A percentile compares a stretch with the other conserved stretches of the same genome.
Conservation (phyloP, 1,284 basidiomycete species). For the Cerrena zonata region DNA sequence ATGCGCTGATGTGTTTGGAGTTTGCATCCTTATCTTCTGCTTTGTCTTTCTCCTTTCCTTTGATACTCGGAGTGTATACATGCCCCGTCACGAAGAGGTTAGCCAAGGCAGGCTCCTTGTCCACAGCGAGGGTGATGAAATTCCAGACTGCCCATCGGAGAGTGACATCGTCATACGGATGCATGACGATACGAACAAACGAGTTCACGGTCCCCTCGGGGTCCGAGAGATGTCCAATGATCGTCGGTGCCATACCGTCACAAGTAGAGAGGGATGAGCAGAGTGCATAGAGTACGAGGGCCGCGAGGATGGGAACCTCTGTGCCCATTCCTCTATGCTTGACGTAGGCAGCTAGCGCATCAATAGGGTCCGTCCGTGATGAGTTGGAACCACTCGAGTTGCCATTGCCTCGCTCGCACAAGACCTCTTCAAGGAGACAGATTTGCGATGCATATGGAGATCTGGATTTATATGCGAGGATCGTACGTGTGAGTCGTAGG, state of each 20-base stretch:
- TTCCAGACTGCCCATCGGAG: slow-evolving; percentile 77
- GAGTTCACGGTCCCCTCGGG: slow-evolving; percentile 61
- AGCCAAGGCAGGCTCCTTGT: slow-evolving; percentile 84
- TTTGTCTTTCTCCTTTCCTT: slow-evolving; percentile 33
- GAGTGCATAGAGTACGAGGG: slow-evolving; percentile 60
- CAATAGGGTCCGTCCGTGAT: slow-evolving; percentile 62
- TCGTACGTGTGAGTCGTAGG: slow-evolving; percentile 53
- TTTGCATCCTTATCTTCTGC: slow-evolving; percentile 15
- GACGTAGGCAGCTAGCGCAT: slow-evolving; percentile 61
- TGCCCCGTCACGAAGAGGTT: slow-evolving; percentile 74
- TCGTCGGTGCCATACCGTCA: slow-evolving; percentile 56
- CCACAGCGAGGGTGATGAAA: slow-evolving; percentile 76
- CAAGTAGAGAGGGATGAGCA: slow-evolving; percentile 59
- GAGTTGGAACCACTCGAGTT: slow-evolving; percentile 36
- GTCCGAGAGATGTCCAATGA: slow-evolving; percentile 67
- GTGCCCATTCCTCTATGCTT: slow-evolving; percentile 56
- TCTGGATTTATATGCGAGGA: slow-evolving; percentile 59
- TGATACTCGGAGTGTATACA: slow-evolving; percentile 46
- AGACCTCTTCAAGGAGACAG: slow-evolving; percentile 67
- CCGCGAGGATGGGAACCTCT: slow-evolving; percentile 56
- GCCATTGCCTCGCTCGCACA: slow-evolving; percentile 48
- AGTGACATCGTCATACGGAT: slow-evolving; percentile 64
- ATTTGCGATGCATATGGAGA: slow-evolving; percentile 37
- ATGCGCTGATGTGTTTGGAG: slow-evolving; percentile 42
- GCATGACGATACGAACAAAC: slow-evolving; percentile 59